These are phyloP conservation scores for Bondarzewia mesenterica DNA, from an alignment of 1,284 basidiomycete genomes.

Conservation along the genomic window DNA sequence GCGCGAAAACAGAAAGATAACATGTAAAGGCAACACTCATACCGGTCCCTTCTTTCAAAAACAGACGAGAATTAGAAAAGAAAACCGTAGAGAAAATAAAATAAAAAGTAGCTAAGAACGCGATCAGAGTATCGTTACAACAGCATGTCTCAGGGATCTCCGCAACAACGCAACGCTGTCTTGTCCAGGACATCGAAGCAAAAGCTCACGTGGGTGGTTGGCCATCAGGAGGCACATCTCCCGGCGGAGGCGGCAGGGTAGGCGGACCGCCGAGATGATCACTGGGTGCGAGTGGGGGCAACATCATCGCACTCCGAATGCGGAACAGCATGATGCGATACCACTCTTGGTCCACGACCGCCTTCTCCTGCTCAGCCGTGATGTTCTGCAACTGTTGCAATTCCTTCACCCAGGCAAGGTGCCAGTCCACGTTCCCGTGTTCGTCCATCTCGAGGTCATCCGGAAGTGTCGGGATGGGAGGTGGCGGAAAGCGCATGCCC, in stretches of 20 bases:
- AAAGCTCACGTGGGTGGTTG: no score
- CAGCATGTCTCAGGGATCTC: not conserved
- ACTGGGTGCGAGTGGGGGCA: constrained; percentile 29
- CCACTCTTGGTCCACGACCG: constrained; percentile 71
- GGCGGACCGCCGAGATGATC: constrained; percentile 12
- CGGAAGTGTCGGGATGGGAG: constrained; percentile 47
- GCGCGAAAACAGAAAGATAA: no score
- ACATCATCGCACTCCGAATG: constrained; percentile 60
- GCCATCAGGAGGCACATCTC: constrained; percentile 7
- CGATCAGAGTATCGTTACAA: not conserved
- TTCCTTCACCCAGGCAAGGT: constrained; percentile 69
- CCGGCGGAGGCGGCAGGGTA: constrained; percentile 7
- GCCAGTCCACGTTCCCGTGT: constrained; percentile 73
- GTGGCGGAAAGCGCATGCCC: constrained; percentile 53
- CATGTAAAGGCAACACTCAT: no score
- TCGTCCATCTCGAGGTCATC: constrained; percentile 66
- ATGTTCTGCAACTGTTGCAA: constrained; percentile 61
- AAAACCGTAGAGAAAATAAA: not conserved
- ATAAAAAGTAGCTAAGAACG: not conserved
- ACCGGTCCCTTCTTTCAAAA: no score
- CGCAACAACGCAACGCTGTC: no score
- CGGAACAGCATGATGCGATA: constrained; percentile 74
- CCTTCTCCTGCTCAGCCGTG: constrained; percentile 72
- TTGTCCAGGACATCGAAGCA: no score
- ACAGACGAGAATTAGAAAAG: no score